phyloP scores from a whole-genome alignment of 208 protist species.

The Trypanosoma scelopori region DNA sequence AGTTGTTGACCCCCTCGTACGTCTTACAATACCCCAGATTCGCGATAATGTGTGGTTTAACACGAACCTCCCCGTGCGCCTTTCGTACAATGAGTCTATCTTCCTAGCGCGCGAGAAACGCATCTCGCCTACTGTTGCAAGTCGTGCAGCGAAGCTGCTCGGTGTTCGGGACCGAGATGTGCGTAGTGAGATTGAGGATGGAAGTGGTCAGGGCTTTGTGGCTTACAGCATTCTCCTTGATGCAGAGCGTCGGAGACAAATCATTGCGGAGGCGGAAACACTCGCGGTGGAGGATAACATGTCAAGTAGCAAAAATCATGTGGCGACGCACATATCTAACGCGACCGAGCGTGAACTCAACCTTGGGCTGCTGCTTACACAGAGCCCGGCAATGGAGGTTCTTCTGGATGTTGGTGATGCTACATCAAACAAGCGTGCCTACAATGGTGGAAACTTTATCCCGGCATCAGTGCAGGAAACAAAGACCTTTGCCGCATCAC shows the following conservation, averaged over 20 bases:
- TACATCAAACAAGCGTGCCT: conserved; percentile 65
- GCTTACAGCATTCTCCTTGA: conserved; percentile 89
- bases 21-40: conserved; percentile 89
- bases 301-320: background rate
- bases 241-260: conserved; percentile 58
- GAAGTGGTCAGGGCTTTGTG: conserved; percentile 60
- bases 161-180: conserved; percentile 69
- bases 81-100: conserved; percentile 75
- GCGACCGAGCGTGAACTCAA: conserved; percentile 85
- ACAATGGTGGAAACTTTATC: conserved; percentile 80
- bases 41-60: conserved; percentile 91
- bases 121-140: conserved; percentile 66
- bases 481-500: conserved; percentile 3
- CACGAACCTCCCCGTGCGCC: conserved; percentile 72
- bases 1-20: conserved; percentile 85
- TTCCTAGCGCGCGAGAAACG: conserved; percentile 67
- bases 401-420: conserved; percentile 74
- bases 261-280: conserved; percentile 46
- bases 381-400: conserved; percentile 86
- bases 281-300: conserved; percentile 19
- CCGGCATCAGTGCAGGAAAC: conserved; percentile 52
- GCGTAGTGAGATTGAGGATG: conserved; percentile 55
- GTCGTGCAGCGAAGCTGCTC: conserved; percentile 56
- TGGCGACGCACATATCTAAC: conserved; percentile 32
- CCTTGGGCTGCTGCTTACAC: conserved; percentile 80